Evolutionary conservation across 805 yeast species (phyloP).

Genomic region (Ogataea pilisensis): DNA sequence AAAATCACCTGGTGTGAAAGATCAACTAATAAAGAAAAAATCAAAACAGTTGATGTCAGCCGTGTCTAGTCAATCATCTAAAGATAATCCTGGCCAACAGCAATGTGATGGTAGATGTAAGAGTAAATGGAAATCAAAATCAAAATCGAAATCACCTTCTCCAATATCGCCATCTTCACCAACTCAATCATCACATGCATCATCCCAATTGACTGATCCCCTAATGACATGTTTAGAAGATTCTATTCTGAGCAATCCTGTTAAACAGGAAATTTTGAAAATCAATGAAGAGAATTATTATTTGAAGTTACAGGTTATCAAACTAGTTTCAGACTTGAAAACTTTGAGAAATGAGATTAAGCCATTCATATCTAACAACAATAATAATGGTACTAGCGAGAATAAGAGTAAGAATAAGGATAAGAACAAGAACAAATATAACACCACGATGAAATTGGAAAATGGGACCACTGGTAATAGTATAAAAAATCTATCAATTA

Average conservation of each 20-base stretch:
- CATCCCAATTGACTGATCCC: background rate
- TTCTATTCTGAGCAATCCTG: slow-evolving; percentile 27
- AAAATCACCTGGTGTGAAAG: slow-evolving; percentile 4
- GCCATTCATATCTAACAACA: background rate
- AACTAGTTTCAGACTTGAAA: slow-evolving; percentile 41
- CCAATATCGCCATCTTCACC: background rate
- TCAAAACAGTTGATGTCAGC: background rate
- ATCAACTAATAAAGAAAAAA: background rate
- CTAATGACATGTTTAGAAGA: slow-evolving; percentile 8
- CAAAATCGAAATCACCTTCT: background rate
- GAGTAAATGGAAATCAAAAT: slow-evolving; percentile 4
- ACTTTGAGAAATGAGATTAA: slow-evolving; percentile 27
- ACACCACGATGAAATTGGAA: background rate
- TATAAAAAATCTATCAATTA: background rate
- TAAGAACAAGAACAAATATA: background rate
- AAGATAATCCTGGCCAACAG: no score
- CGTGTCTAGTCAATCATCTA: background rate
- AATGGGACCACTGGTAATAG: background rate
- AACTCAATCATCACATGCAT: no score
- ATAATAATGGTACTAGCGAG: background rate
- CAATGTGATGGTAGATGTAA: background rate
- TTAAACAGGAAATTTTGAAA: slow-evolving; percentile 37
- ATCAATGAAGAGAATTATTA: slow-evolving; percentile 43
- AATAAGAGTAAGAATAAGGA: background rate
- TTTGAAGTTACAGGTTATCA: slow-evolving; percentile 40